These are phyloP conservation scores for Seiridium unicorne DNA, from an alignment of 2,329 filamentous ascomycete genomes.

Conservation along the genomic window DNA sequence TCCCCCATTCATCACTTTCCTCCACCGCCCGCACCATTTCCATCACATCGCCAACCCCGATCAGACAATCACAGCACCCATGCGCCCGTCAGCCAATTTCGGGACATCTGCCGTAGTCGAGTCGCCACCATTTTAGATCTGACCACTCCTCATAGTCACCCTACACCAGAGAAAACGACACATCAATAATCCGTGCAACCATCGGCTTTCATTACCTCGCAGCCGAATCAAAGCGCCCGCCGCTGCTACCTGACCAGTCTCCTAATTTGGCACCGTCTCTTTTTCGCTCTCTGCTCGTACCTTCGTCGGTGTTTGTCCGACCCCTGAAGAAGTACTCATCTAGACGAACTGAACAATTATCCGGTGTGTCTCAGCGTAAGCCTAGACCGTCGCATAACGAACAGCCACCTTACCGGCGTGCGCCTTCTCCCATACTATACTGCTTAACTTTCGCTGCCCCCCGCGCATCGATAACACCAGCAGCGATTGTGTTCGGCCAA, in stretches of 20 bases:
- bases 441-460: no score
- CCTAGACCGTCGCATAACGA: not conserved
- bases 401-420: not conserved
- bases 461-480: no score
- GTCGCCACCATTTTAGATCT: not conserved
- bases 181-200: conserved; percentile 6
- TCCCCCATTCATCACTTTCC: not conserved
- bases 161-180: not conserved
- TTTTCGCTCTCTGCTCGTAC: not conserved
- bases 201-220: conserved; percentile 2
- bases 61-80: not conserved
- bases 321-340: not conserved
- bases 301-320: not conserved
- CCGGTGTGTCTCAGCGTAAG: not conserved
- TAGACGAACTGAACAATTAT: not conserved
- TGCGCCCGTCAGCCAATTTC: not conserved
- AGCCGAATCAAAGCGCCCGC: conserved; percentile 1
- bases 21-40: not conserved
- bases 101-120: not conserved
- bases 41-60: not conserved
- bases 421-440: not conserved
- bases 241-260: not conserved
- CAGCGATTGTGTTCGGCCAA: no score
- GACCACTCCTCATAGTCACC: not conserved
- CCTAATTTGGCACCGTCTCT: not conserved